Evolutionary conservation across 305 asterid genomes (phyloP).

Genomic region (Stenogyne calaminthoides): DNA sequence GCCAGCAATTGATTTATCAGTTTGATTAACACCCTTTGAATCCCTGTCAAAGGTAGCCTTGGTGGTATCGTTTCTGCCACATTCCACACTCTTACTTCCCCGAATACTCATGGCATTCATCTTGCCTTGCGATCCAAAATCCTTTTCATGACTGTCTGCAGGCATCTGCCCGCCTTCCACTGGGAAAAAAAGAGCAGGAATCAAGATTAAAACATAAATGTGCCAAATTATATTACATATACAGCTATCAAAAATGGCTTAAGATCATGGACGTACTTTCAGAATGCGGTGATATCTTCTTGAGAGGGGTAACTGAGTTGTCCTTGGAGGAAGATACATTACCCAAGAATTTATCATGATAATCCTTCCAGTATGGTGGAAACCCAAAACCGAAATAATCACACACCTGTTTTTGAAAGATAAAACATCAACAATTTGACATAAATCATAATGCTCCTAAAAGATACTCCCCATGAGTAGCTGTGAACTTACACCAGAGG

Average conservation of each 20-base stretch:
- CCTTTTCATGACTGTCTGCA: conserved; percentile 13
- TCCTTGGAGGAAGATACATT: conserved; percentile 34
- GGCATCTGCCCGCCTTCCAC: conserved; percentile 12
- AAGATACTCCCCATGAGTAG: conserved; percentile 10
- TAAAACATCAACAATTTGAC: conserved; percentile 11
- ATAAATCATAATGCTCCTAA: conserved; percentile 3
- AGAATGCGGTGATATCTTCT: conserved; percentile 8
- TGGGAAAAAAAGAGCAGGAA: conserved; percentile 14
- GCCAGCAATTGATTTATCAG: conserved; percentile 26
- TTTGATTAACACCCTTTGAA: conserved; percentile 24
- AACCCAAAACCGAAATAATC: conserved; percentile 64
- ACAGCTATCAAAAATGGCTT: conserved; percentile 11
- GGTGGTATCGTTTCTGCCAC: not conserved
- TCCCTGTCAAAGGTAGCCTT: not conserved
- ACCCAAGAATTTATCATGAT: conserved; percentile 36
- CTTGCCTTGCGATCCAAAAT: conserved; percentile 15
- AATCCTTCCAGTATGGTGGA: conserved; percentile 70
- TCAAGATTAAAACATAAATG: conserved; percentile 1
- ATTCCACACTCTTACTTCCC: not conserved
- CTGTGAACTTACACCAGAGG: conserved; percentile 50
- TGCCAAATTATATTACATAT: too few relatives aligned
- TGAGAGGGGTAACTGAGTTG: conserved; percentile 16
- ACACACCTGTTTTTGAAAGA: conserved; percentile 31
- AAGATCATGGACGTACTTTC: conserved; percentile 33
- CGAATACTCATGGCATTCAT: not conserved